Conservation (phyloP, 2,329 filamentous ascomycete species). For the Penicillium sp. region DNA sequence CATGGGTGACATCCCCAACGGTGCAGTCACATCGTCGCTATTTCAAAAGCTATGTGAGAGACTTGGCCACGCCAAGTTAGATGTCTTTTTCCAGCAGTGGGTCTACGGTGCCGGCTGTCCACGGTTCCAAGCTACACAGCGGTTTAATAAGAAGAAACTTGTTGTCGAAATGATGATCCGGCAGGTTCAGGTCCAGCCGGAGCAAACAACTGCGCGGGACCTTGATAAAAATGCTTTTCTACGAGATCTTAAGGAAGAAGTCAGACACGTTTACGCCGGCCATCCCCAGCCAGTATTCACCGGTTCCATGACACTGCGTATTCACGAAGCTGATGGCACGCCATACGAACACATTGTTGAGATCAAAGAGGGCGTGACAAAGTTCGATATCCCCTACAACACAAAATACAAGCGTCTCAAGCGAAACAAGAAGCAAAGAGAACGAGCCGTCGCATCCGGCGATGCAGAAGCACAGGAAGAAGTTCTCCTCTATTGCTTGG, state of each 20-base stretch:
- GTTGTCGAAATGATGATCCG: constrained; percentile 89
- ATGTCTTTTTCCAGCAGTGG: constrained; percentile 94
- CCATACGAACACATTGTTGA: constrained; percentile 98
- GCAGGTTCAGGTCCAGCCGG: constrained; percentile 72
- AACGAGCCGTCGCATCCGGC: constrained; percentile 69
- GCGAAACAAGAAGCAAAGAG: constrained; percentile 79
- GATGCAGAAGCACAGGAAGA: constrained; percentile 74
- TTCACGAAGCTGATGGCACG: constrained; percentile 96
- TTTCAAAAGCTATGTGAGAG: constrained; percentile 89
- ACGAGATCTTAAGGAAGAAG: constrained; percentile 80
- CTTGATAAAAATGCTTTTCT: constrained; percentile 78
- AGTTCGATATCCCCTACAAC: constrained; percentile 96
- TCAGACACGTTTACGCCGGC: constrained; percentile 69
- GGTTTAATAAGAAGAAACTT: constrained; percentile 97
- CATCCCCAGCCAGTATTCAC: constrained; percentile 81
- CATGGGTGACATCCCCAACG: constrained; percentile 73
- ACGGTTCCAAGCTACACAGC: constrained; percentile 80
- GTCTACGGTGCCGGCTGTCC: constrained; percentile 87
- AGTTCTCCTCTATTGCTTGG: constrained; percentile 85
- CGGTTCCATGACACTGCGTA: constrained; percentile 95
- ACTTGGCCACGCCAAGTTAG: constrained; percentile 81
- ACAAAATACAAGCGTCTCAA: constrained; percentile 99
- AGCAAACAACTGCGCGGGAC: constrained; percentile 59
- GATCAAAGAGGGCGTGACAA: constrained; percentile 82
- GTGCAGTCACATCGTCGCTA: constrained; percentile 71